phyloP scores from a whole-genome alignment of 768 basidiomycete species.

The Pisolithus albus region DNA sequence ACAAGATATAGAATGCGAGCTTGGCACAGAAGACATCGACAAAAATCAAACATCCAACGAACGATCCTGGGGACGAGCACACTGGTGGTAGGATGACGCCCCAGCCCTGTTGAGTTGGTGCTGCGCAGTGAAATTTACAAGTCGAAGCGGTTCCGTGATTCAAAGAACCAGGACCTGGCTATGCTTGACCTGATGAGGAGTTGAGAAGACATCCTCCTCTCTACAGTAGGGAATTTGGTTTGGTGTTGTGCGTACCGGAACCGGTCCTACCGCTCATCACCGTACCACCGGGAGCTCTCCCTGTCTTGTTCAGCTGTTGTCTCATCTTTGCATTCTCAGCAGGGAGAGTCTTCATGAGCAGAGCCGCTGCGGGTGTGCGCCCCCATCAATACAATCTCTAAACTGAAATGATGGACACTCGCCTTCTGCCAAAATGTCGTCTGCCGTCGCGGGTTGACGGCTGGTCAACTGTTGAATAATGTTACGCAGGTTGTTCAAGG shows the following conservation, averaged over 20 bases:
- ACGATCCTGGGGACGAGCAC: no score
- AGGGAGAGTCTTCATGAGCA: neutral
- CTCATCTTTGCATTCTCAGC: neutral
- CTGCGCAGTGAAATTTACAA: neutral
- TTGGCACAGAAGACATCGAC: no score
- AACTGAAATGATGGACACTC: neutral
- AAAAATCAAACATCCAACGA: no score
- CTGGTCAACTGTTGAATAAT: neutral
- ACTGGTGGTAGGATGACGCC: neutral
- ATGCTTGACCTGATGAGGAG: no score
- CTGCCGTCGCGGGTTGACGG: neutral
- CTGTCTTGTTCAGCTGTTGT: neutral
- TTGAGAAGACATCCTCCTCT: neutral
- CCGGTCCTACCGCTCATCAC: no score
- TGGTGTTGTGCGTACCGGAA: neutral
- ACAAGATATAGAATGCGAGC: no score
- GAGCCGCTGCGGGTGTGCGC: neutral
- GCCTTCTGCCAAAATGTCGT: neutral
- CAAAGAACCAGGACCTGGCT: no score
- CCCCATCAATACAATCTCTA: neutral
- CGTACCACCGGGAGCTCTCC: neutral
- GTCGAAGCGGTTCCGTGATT: neutral
- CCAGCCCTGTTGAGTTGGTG: neutral
- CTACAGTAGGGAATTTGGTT: neutral
- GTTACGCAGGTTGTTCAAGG: neutral